phyloP scores from a whole-genome alignment of 495 filamentous ascomycete genomes.

The Xylaria cubensis region DNA sequence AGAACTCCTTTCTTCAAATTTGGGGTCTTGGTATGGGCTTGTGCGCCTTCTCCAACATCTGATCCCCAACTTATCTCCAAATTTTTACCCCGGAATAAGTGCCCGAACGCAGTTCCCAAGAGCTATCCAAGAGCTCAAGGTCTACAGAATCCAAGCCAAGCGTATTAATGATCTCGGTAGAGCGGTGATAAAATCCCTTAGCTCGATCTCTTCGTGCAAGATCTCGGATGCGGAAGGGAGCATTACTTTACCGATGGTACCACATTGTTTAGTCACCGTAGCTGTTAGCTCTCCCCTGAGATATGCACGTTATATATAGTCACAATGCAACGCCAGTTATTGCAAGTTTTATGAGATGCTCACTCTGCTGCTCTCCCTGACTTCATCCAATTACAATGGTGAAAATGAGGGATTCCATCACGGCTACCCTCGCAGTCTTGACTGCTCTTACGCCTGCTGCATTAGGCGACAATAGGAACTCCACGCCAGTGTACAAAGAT shows the following conservation, averaged over 20 bases:
- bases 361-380: neutral
- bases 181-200: neutral
- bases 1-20: constrained; percentile 5
- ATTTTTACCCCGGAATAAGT: constrained; percentile 22
- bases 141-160: neutral
- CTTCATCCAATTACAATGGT: neutral
- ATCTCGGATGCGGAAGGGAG: neutral
- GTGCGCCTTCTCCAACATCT: constrained; percentile 18
- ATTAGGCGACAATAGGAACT: constrained; percentile 14
- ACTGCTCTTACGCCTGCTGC: constrained; percentile 5
- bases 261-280: neutral
- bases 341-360: neutral
- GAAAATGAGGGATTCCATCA: constrained; percentile 23
- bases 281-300: neutral
- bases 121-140: neutral
- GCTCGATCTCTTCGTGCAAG: neutral
- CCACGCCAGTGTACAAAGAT: constrained; percentile 63
- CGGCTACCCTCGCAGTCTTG: constrained; percentile 13
- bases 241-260: neutral
- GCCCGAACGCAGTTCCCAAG: constrained; percentile 1
- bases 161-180: neutral
- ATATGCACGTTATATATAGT: constrained; percentile 16
- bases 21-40: neutral
- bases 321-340: neutral
- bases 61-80: constrained; percentile 31